Evolutionary conservation across 2,329 filamentous ascomycete species (phyloP), one percentile per base, ranked within the genome.

Genomic region (Gnomoniopsis smithogilvyi): DNA sequence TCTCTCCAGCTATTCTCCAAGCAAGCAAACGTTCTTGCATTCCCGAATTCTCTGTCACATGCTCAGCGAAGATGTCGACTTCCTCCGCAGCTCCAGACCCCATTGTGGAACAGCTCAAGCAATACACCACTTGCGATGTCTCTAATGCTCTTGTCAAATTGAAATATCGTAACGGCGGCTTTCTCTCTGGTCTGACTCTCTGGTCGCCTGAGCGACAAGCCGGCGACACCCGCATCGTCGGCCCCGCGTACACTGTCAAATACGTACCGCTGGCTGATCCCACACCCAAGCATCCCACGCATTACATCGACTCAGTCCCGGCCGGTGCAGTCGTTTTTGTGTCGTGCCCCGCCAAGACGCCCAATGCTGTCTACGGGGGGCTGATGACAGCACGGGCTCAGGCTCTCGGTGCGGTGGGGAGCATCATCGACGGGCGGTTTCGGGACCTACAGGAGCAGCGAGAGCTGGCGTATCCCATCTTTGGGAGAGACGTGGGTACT

Each of bases 371-470:
- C 47, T 84, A 82, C 63, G 81, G 81, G 34, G 80, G 80, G 1
- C 69, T 84, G 24, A 83, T 83, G 81, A 77, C 76, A 24, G 74
- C 74, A 3, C 72, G 80, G 21, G 80, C 80, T 2, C 71, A 74
- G 63, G 68, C 69, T 6, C 70, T 72, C 46, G 75, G 75, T 6
- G 80, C 78, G 1, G 76, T 70, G 1, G 81, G 80, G 1, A 76
- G 77, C 3, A 71, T 83, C 14, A 76, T 84, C 34, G 80, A 83
- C 65, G 81, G 81, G 3, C 72, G 79, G 3, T 73, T 83, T 56
- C 75, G 80, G 11, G 80, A 83, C 64, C 67, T 84, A 26, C 74
- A 80, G 62, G 80, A 83, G 68, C 81, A 84, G 65, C 76, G 80
- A 7, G 77, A 74, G 22, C 66, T 82, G 21, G 67, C 68, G 0